Evolutionary conservation across 164 flowering plant genomes (phyloP).

Genomic region (Akebia trifoliata): DNA sequence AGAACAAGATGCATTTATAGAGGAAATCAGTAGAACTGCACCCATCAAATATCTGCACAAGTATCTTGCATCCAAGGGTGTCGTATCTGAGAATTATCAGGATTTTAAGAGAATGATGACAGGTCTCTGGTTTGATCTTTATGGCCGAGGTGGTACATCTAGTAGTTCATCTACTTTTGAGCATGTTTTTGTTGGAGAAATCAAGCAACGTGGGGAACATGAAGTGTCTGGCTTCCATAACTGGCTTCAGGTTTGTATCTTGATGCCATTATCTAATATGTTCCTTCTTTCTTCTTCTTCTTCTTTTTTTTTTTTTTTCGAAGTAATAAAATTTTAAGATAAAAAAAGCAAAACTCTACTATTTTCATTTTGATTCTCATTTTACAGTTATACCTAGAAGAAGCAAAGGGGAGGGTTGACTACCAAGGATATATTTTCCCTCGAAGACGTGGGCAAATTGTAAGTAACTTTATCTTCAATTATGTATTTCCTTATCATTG

Average conservation of each 20-base stretch:
- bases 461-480: constrained; percentile 36
- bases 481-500: neutral
- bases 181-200: constrained; percentile 98
- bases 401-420: constrained; percentile 84
- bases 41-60: constrained; percentile 87
- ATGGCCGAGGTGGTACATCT: constrained; percentile 79
- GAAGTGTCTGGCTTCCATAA: constrained; percentile 94
- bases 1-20: constrained; percentile 87
- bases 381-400: constrained; percentile 86
- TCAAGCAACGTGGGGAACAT: constrained; percentile 64
- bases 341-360: no score
- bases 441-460: constrained; percentile 67
- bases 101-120: constrained; percentile 69
- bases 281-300: no score
- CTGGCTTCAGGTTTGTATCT: constrained; percentile 79
- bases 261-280: constrained; percentile 1
- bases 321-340: no score
- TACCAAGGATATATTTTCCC: constrained; percentile 95
- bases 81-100: constrained; percentile 37
- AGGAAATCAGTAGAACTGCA: constrained; percentile 89
- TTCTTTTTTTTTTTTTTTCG: neutral
- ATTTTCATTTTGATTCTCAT: no score
- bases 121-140: constrained; percentile 82
- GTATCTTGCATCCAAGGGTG: constrained; percentile 57
- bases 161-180: constrained; percentile 86